Conservation (phyloP, 2,329 filamentous ascomycete genomes). For the Fusarium lyarnte region DNA sequence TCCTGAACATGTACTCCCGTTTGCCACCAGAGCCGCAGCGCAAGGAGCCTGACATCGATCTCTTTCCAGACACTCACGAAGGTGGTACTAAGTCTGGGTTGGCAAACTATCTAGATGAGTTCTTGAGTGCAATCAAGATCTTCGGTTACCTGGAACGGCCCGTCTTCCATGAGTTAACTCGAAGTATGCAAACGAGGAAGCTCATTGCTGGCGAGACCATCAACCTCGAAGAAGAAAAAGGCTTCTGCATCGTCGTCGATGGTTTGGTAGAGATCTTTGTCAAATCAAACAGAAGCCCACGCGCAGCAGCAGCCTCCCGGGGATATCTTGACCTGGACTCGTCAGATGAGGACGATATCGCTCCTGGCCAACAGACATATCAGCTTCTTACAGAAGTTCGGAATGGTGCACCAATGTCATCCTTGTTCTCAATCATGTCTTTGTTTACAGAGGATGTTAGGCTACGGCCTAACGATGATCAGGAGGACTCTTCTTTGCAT, state of each 20-base stretch:
- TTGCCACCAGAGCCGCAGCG: conserved; percentile 93
- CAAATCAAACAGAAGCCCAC: conserved; percentile 76
- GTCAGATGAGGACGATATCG: conserved; percentile 74
- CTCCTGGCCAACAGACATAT: conserved; percentile 81
- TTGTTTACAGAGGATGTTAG: conserved; percentile 96
- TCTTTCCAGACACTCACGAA: conserved; percentile 93
- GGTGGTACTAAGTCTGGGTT: conserved; percentile 89
- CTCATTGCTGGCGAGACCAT: conserved; percentile 96
- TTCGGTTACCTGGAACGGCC: conserved; percentile 97
- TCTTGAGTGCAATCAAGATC: conserved; percentile 97
- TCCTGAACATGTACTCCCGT: conserved; percentile 95
- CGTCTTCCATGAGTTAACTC: conserved; percentile 96
- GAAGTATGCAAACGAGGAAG: conserved; percentile 98
- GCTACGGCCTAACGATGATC: conserved; percentile 77
- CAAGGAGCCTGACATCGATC: conserved; percentile 93
- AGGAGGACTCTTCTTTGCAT: conserved; percentile 56
- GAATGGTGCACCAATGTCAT: conserved; percentile 98
- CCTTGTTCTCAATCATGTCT: conserved; percentile 95
- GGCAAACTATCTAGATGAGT: conserved; percentile 97
- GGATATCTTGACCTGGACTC: conserved; percentile 47
- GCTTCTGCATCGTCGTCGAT: conserved; percentile 97
- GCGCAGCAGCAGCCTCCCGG: conserved; percentile 43
- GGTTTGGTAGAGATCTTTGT: conserved; percentile 98
- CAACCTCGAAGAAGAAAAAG: conserved; percentile 95
- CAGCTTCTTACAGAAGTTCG: conserved; percentile 96